Conservation (phyloP, 331 rosid species). For the Quercus phellos region DNA sequence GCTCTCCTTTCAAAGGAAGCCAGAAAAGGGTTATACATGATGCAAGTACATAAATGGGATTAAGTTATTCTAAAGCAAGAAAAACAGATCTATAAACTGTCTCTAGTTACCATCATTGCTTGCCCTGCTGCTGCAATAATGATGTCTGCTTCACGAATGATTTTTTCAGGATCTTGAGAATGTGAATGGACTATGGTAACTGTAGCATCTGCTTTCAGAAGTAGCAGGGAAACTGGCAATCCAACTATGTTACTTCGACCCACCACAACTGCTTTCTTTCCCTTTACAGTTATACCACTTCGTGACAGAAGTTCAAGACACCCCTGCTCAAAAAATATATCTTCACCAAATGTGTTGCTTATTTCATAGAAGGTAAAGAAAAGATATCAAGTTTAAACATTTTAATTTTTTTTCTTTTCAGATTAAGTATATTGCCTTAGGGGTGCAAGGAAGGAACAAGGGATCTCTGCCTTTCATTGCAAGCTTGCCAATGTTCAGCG, state of each 20-base stretch:
- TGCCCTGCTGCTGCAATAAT: conserved; percentile 94
- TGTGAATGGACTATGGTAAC: conserved; percentile 73
- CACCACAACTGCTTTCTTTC: conserved; percentile 78
- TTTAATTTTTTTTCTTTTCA: no score
- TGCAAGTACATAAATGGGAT: background rate
- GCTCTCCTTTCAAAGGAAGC: background rate
- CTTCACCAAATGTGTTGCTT: conserved; percentile 2
- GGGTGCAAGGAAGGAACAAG: conserved; percentile 83
- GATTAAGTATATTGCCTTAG: conserved; percentile 48
- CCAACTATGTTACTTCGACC: conserved; percentile 97
- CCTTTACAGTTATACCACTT: conserved; percentile 64
- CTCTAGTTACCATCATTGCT: conserved; percentile 61
- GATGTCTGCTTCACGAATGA: conserved; percentile 80
- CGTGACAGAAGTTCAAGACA: conserved; percentile 72
- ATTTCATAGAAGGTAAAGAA: background rate
- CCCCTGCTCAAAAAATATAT: conserved; percentile 43
- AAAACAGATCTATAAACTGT: conserved; percentile 12
- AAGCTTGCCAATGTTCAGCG: conserved; percentile 87
- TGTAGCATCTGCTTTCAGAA: conserved; percentile 83
- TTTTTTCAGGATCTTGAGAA: conserved; percentile 54
- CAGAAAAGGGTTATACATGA: conserved; percentile 4
- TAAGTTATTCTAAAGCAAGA: background rate
- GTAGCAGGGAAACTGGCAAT: conserved; percentile 80
- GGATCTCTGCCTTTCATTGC: conserved; percentile 97
- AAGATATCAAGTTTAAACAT: background rate